A percentile compares a stretch with the other conserved stretches of the same genome.
Conservation (phyloP, 2,329 filamentous ascomycete species). For the Fusarium sp. region DNA sequence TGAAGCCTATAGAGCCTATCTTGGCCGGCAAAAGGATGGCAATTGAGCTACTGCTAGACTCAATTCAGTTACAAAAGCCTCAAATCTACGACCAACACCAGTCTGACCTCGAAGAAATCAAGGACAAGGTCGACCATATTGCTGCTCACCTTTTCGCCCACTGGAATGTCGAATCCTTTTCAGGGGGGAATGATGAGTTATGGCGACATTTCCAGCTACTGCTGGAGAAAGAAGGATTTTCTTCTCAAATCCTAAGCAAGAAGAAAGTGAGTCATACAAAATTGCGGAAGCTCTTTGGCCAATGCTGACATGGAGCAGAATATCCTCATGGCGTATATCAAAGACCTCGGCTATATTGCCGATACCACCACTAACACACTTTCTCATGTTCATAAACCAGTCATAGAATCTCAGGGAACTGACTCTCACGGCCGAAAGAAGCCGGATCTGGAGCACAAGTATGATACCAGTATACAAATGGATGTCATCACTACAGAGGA, state of each 20-base stretch:
- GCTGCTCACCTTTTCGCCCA: background rate
- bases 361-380: background rate
- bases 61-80: background rate
- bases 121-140: background rate
- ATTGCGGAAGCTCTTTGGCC: too few species aligned
- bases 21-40: background rate
- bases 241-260: background rate
- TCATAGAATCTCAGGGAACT: too few species aligned
- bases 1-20: background rate
- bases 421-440: too few species aligned
- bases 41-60: accelerated
- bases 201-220: background rate
- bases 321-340: background rate
- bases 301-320: background rate
- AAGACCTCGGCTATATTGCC: background rate
- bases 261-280: background rate
- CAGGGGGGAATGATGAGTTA: background rate
- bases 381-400: accelerated
- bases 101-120: background rate
- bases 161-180: background rate
- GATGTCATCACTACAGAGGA: too few species aligned
- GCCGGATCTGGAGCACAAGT: accelerated
- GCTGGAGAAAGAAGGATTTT: background rate
- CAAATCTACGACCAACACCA: accelerated
- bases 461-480: background rate